Evolutionary conservation across 257 asterid genomes (phyloP), one percentile per base, ranked within the genome.

Genomic region (Linderniella brevidens): DNA sequence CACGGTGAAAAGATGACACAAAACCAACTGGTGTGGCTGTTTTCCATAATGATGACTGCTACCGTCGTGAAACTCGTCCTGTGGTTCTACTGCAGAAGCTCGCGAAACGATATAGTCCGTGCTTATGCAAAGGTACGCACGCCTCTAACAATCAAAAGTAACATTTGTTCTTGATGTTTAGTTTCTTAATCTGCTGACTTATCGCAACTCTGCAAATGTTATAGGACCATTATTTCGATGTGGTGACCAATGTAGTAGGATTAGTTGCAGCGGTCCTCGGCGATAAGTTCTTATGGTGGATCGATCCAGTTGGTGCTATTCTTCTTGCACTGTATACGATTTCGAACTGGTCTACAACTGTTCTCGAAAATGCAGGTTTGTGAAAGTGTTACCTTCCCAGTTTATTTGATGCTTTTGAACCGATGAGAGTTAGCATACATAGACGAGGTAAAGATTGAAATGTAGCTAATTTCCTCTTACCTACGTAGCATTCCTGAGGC

Each of bases 191-290:
- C 17, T 46, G n/a, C 42, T 46, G 50, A 18, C 50, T 42, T 39
- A 37, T 17, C 38, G 7, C 0, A n/a, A 0, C 52, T 3, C 13
- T 19, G 15, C 35, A 1, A 9, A 1, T 8, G 8, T 17, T 20
- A 19, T 72, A 83, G 97, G 97, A 87, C 64, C 97, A 87, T 40
- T 87, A 87, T 51, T 87, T 87, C 47, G 97, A 87, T 9, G 97
- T 87, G 58, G 76, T 87, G n/a, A 87, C 97, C 39, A 87, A 87
- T 47, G 59, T 78, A 14, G 84, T 87, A 0, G 97, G 97, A 43
- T 66, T 87, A 57, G 64, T 74, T 20, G 88, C 97, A 5, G 97
- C 95, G 17, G 69, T 87, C 17, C 86, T 87, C 4, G 97, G 84
- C 19, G 92, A 87, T 48, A 71, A 29, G 58, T 80, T 78, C 64